Percentiles rank a stretch among this genome's conserved stretches.
Evolutionary conservation across 140 eudicot species (phyloP).

Genomic region (Senecio squalidus): DNA sequence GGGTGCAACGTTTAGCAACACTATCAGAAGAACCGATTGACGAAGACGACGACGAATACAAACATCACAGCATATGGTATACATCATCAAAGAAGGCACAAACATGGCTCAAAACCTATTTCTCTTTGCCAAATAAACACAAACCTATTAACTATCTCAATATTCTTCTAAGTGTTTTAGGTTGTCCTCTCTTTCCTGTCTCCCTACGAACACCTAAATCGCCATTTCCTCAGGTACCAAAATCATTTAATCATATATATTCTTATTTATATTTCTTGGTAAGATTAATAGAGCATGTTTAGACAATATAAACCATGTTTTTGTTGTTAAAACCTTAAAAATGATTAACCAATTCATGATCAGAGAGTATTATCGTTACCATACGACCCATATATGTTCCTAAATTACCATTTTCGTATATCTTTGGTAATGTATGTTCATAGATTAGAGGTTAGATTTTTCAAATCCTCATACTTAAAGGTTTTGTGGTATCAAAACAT

Average conservation of each 20-base stretch:
- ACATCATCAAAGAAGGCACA: conserved; percentile 42
- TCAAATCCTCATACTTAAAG: not conserved
- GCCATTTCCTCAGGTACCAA: conserved; percentile 27
- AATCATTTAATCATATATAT: too few species aligned
- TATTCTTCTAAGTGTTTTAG: conserved; percentile 82
- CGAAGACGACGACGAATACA: conserved; percentile 31
- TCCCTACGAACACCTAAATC: conserved; percentile 42
- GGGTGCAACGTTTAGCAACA: conserved; percentile 73
- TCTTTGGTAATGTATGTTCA: not conserved
- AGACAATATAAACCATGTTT: not conserved
- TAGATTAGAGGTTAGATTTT: too few species aligned
- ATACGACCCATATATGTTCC: not conserved
- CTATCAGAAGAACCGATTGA: conserved; percentile 77
- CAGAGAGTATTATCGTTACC: not conserved
- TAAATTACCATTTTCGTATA: not conserved
- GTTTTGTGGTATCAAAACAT: not conserved
- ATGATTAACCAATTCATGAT: not conserved
- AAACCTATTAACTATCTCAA: conserved; percentile 62
- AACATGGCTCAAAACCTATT: conserved; percentile 64
- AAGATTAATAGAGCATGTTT: too few species aligned
- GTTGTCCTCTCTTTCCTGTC: conserved; percentile 91
- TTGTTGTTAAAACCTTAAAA: not conserved
- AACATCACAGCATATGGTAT: conserved; percentile 33
- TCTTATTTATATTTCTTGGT: too few species aligned
- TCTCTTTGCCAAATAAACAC: conserved; percentile 63